phyloP scores from a whole-genome alignment of 2,329 filamentous ascomycete genomes.

The Trichoderma asperellum region DNA sequence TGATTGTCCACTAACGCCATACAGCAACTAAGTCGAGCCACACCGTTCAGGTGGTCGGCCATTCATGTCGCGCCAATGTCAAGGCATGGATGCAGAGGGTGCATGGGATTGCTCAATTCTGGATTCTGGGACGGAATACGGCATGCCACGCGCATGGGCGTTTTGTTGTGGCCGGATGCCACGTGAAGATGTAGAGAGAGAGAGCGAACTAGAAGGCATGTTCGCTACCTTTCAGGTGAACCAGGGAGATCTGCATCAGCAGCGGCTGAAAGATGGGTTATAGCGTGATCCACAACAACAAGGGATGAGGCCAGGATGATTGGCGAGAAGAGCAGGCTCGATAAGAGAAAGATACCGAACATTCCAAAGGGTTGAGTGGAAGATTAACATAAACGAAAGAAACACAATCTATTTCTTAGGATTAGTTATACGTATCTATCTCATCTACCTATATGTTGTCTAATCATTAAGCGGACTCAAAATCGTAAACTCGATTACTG shows the following conservation, averaged over 20 bases:
- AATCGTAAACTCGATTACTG: not conserved
- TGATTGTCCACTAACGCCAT: not conserved
- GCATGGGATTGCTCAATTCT: not conserved
- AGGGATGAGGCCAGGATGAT: not conserved
- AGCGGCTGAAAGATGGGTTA: not conserved
- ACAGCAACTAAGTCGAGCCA: not conserved
- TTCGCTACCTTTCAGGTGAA: not conserved
- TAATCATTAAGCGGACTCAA: too few relatives aligned
- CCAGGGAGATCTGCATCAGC: not conserved
- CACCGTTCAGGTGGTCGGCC: slow-evolving; percentile 4
- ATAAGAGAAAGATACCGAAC: not conserved
- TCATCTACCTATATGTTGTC: not conserved
- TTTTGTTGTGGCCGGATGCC: not conserved
- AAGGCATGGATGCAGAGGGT: not conserved
- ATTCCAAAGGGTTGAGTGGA: not conserved
- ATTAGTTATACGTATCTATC: not conserved
- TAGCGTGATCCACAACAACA: not conserved
- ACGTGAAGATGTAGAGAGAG: slow-evolving; percentile 9
- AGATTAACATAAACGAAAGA: not conserved
- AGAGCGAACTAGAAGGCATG: not conserved
- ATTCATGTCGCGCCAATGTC: not conserved
- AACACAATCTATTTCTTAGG: not conserved
- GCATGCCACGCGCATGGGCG: slow-evolving; percentile 2
- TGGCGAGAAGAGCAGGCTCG: not conserved
- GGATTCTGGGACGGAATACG: not conserved